Evolutionary conservation across 441 rosid species (phyloP).

Genomic region (Populus hybrid): DNA sequence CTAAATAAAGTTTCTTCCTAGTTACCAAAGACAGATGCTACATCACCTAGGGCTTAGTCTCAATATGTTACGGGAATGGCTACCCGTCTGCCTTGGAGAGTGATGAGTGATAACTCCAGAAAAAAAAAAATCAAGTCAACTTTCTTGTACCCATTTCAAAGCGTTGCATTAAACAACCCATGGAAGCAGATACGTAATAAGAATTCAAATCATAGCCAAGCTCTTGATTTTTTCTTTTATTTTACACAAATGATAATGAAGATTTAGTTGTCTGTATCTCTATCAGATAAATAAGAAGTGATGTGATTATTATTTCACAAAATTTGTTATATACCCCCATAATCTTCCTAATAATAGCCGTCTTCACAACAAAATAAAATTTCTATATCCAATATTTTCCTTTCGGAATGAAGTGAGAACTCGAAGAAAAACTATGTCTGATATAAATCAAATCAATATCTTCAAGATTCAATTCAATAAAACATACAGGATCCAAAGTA

Average conservation of each 20-base stretch:
- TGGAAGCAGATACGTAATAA: neutral
- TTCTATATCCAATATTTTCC: neutral
- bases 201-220: neutral
- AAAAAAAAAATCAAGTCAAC: neutral
- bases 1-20: too few species aligned
- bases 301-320: neutral
- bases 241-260: neutral
- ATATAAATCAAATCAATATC: conserved; percentile 2
- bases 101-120: neutral
- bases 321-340: neutral
- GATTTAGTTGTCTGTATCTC: neutral
- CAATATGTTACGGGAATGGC: neutral
- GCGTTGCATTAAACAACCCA: neutral
- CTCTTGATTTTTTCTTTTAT: neutral
- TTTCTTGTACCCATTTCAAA: neutral
- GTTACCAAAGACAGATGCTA: too few species aligned
- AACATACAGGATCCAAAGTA: neutral
- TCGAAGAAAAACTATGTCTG: neutral
- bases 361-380: neutral
- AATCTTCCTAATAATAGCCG: neutral
- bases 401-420: neutral
- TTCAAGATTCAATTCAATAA: conserved; percentile 1
- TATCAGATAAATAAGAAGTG: neutral
- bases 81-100: conserved; percentile 1
- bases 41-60: too few species aligned